A percentile compares a stretch with the other conserved stretches of the same genome.
Conservation (phyloP, 2,329 filamentous ascomycete genomes). For the Onygenales sp. region DNA sequence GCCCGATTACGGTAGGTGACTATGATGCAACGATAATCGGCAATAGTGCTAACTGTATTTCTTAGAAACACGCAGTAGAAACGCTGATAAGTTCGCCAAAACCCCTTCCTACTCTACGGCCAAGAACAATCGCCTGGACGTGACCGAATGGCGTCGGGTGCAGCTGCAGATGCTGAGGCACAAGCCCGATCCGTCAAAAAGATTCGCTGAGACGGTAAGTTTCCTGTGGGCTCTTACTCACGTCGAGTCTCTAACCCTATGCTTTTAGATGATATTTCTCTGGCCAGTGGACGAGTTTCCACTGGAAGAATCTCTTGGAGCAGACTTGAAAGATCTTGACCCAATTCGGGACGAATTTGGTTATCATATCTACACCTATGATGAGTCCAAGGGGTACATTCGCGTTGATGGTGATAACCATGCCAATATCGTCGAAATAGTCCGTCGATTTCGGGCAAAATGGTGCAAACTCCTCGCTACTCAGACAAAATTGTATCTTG, state of each 20-base stretch:
- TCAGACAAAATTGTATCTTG: constrained; percentile 24
- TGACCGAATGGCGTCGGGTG: constrained; percentile 16
- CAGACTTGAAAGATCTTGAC: constrained; percentile 36
- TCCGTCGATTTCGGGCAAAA: constrained; percentile 16
- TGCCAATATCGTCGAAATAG: constrained; percentile 29
- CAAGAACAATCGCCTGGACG: constrained; percentile 17
- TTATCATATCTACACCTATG: constrained; percentile 33
- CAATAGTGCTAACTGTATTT: not conserved
- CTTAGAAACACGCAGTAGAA: constrained; percentile 9
- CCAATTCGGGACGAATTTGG: constrained; percentile 30
- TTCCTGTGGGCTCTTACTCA: constrained; percentile 2
- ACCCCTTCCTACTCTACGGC: constrained; percentile 15
- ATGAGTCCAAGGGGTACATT: constrained; percentile 20
- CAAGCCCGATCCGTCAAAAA: constrained; percentile 14
- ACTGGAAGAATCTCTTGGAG: constrained; percentile 31
- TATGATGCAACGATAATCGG: not conserved
- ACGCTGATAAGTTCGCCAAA: constrained; percentile 16
- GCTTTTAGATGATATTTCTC: constrained; percentile 29
- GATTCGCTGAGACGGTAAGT: constrained; percentile 20
- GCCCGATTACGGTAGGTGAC: not conserved
- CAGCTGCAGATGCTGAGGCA: constrained; percentile 18
- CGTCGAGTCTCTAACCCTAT: not conserved
- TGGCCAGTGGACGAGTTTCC: constrained; percentile 38
- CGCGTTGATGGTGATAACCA: constrained; percentile 21
- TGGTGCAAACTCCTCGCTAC: constrained; percentile 21